phyloP scores from a whole-genome alignment of 2,329 filamentous ascomycete species.

The Pseudogymnoascus sp. region DNA sequence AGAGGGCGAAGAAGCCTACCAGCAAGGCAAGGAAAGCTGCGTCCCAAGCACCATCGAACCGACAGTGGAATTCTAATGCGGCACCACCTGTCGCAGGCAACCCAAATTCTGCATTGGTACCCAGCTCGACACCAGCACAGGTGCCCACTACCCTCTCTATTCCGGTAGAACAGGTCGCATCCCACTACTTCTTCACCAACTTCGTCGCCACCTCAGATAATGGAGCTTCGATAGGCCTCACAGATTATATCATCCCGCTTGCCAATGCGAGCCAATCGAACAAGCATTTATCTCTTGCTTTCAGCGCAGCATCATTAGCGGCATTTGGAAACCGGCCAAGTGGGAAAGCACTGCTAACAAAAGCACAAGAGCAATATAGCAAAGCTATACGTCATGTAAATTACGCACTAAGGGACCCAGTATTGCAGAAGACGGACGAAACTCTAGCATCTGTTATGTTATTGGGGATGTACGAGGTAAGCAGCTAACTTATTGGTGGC shows the following conservation, averaged over 20 bases:
- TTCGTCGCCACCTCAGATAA: conserved; percentile 48
- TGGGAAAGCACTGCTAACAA: conserved; percentile 29
- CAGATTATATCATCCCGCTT: conserved; percentile 52
- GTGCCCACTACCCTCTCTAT: conserved; percentile 36
- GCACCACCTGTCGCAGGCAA: neutral
- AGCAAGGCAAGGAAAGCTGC: neutral
- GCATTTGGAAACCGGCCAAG: conserved; percentile 46
- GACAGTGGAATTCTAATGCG: neutral
- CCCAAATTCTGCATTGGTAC: conserved; percentile 11
- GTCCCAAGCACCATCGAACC: neutral
- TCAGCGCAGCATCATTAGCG: conserved; percentile 52
- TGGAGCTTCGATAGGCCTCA: conserved; percentile 45
- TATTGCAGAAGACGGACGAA: conserved; percentile 43
- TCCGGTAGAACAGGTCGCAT: conserved; percentile 46
- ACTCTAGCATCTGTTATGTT: conserved; percentile 53
- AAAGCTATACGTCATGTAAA: conserved; percentile 47
- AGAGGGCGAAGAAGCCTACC: conserved; percentile 38
- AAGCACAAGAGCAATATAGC: conserved; percentile 46
- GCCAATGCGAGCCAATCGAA: conserved; percentile 38
- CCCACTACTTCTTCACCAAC: conserved; percentile 54
- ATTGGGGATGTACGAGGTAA: conserved; percentile 51
- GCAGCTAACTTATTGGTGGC: conserved; percentile 10
- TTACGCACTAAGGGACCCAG: conserved; percentile 44
- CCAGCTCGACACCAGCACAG: conserved; percentile 12
- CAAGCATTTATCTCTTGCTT: conserved; percentile 47